These are phyloP conservation scores for Xylaria venustula DNA, from an alignment of 495 filamentous ascomycete genomes.

Conservation along the genomic window DNA sequence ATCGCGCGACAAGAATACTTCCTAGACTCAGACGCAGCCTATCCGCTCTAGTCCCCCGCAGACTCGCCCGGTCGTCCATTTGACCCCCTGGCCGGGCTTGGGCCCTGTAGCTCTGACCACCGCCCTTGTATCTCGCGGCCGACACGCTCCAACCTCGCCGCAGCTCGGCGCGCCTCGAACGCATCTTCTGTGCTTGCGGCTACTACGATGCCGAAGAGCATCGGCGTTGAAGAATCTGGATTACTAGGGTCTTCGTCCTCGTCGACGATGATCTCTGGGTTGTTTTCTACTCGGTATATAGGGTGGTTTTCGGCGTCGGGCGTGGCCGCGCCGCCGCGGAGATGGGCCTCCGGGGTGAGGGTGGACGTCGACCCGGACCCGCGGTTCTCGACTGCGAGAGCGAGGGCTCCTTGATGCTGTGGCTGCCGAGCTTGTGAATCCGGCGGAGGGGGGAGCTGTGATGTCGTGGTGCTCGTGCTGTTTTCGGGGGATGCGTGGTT, in stretches of 20 bases:
- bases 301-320: neutral
- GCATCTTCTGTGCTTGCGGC: conserved; percentile 25
- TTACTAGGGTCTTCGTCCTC: conserved; percentile 11
- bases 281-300: neutral
- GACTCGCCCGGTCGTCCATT: neutral
- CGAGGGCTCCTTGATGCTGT: conserved; percentile 14
- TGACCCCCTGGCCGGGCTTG: neutral
- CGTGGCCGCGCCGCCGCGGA: conserved; percentile 1
- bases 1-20: too few relatives aligned
- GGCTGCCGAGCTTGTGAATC: neutral
- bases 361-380: neutral
- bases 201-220: conserved; percentile 35
- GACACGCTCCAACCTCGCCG: conserved; percentile 33
- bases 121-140: conserved; percentile 34
- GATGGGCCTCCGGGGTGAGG: neutral
- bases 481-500: conserved; percentile 3
- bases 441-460: neutral
- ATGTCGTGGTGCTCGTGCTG: neutral
- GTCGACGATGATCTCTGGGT: neutral
- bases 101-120: conserved; percentile 20
- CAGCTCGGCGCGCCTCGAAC: conserved; percentile 32
- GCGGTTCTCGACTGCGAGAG: neutral
- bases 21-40: too few relatives aligned
- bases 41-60: conserved; percentile 19
- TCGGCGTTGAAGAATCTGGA: conserved; percentile 26